Base-by-base conservation (phyloP, 805 yeast genomes). In the Wickerhamomyces kurtzmanii region DNA sequence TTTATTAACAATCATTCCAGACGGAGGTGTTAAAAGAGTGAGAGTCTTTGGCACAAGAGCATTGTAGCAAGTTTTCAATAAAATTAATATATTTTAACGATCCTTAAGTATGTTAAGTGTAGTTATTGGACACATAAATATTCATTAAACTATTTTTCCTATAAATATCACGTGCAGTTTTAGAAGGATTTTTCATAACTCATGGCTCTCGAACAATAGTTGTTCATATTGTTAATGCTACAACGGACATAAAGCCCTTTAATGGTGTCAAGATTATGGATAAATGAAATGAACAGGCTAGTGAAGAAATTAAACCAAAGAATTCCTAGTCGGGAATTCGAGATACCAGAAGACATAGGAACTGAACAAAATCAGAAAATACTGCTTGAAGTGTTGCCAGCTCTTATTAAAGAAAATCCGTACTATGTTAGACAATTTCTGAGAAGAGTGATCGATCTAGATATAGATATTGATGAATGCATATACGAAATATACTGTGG, bases 21-120 rank as follows among this genome's bases (percentile, higher is more conserved):
- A 89, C 49, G 98, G 98, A 27, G 98, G 98, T 35, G 84, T 86
- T 31, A 89, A 89, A 64, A 71, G 98, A 51, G 57, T 89, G 21
- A 71, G 94, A 39, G 91, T 87, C 16, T 70, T 72, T 44, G 97
- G 96, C 9, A 32, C 44, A 4, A 30, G 33, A 15, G 47, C 42
- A 17, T 15, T 12, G 10, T 8, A 18, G 10, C 10, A 18, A 18
- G 8, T 18, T 18, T n/a, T n/a, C n/a, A n/a, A n/a, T n/a, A n/a
- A n/a, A n/a, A n/a, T n/a, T n/a, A n/a, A n/a, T n/a, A n/a, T n/a
- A n/a, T n/a, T n/a, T n/a, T n/a, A n/a, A n/a, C n/a, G n/a, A n/a
- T n/a, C n/a, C n/a, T n/a, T n/a, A n/a, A n/a, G n/a, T n/a, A n/a
- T n/a, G n/a, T n/a, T n/a, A n/a, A n/a, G n/a, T n/a, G n/a, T n/a